Conservation (phyloP, 352 stramenopile species). For the Pythium aristosporum region DNA sequence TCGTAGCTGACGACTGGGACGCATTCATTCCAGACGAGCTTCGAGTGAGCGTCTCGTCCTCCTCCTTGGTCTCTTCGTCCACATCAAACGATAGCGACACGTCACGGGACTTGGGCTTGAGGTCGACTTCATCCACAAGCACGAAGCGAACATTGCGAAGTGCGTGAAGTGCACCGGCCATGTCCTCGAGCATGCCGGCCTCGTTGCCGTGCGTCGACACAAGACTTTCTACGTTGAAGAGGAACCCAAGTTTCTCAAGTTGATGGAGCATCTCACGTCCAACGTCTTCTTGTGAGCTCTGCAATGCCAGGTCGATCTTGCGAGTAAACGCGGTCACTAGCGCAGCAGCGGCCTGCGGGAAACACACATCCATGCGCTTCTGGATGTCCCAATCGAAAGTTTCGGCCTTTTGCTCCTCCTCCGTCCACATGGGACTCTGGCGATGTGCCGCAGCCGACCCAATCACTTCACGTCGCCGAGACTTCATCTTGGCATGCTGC, state of each 20-base stretch:
- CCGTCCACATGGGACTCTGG: constrained; percentile 76
- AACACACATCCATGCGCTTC: constrained; percentile 85
- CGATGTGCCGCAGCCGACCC: constrained; percentile 47
- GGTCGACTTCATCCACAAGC: constrained; percentile 73
- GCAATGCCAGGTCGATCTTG: constrained; percentile 76
- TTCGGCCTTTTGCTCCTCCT: constrained; percentile 81
- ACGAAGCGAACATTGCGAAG: constrained; percentile 79
- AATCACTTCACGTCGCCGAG: constrained; percentile 48
- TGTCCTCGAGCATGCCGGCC: constrained; percentile 86
- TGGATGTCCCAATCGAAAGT: constrained; percentile 73
- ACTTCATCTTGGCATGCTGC: constrained; percentile 69
- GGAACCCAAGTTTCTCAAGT: constrained; percentile 74
- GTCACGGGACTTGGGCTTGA: constrained; percentile 41
- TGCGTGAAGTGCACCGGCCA: constrained; percentile 81
- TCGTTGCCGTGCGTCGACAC: constrained; percentile 88
- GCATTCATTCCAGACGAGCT: constrained; percentile 30
- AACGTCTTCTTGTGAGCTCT: constrained; percentile 43
- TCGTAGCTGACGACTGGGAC: constrained; percentile 34
- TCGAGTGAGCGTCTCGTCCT: constrained; percentile 25
- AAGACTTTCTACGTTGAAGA: constrained; percentile 84
- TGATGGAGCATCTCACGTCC: constrained; percentile 71
- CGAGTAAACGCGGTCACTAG: constrained; percentile 81
- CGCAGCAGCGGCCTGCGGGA: constrained; percentile 72
- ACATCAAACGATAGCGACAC: constrained; percentile 60
- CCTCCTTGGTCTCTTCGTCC: constrained; percentile 69